Evolutionary conservation across 176 grass and related monocot genomes (phyloP).

Genomic region (Musa troglodytarum): DNA sequence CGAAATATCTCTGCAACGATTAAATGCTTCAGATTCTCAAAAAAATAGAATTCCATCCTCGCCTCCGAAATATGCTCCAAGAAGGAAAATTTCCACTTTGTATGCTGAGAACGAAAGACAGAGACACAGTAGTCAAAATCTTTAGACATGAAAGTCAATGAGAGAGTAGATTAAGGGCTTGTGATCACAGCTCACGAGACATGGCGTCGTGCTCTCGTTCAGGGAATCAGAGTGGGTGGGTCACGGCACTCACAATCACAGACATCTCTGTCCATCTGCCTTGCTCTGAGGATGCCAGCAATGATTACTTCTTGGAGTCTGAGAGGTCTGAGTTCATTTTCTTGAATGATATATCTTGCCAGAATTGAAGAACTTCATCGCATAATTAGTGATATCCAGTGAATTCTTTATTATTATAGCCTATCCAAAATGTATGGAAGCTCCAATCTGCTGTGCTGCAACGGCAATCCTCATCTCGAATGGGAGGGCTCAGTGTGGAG

Average conservation of each 20-base stretch:
- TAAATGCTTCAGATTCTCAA: too few relatives aligned
- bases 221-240: slow-evolving; percentile 9
- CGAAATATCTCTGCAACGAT: too few relatives aligned
- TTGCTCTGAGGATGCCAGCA: slow-evolving; percentile 1
- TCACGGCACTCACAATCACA: neutral
- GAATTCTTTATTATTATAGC: too few relatives aligned
- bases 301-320: neutral
- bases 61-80: too few relatives aligned
- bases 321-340: neutral
- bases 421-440: too few relatives aligned
- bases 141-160: slow-evolving; percentile 7
- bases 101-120: neutral
- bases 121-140: neutral
- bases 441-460: too few relatives aligned
- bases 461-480: too few relatives aligned
- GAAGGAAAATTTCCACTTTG: neutral
- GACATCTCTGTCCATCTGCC: neutral
- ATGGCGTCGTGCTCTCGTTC: slow-evolving; percentile 5
- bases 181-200: slow-evolving; percentile 9
- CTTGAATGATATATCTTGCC: neutral
- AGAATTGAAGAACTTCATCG: too few relatives aligned
- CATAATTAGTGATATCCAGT: too few relatives aligned
- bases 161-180: neutral
- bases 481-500: too few relatives aligned
- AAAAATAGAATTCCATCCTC: too few relatives aligned